Conservation (phyloP, 2,329 filamentous ascomycete species). For the Nothopassalora personata region DNA sequence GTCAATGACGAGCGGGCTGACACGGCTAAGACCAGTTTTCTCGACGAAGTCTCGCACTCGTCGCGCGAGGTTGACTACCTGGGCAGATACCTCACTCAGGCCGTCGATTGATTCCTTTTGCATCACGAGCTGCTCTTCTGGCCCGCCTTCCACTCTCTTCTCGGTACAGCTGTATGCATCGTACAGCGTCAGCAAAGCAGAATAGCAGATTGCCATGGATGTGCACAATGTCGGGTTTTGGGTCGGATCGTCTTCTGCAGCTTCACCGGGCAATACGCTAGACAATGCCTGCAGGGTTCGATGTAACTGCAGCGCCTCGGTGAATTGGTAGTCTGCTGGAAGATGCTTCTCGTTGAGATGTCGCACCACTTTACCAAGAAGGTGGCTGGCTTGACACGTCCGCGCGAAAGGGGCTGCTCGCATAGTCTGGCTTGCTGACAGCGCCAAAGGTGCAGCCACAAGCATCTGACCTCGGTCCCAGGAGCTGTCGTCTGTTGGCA, state of each 20-base stretch:
- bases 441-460: constrained; percentile 22
- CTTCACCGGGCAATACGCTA: constrained; percentile 27
- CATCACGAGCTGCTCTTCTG: constrained; percentile 33
- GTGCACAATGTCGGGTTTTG: constrained; percentile 22
- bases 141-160: constrained; percentile 21
- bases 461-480: constrained; percentile 36
- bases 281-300: constrained; percentile 30
- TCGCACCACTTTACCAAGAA: constrained; percentile 31
- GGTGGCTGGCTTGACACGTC: constrained; percentile 33
- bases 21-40: constrained; percentile 4
- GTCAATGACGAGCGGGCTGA: constrained; percentile 28
- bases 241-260: constrained; percentile 17
- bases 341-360: constrained; percentile 29
- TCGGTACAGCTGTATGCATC: constrained; percentile 33
- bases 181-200: constrained; percentile 30
- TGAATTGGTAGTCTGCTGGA: constrained; percentile 29
- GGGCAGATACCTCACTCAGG: constrained; percentile 14
- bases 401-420: constrained; percentile 31
- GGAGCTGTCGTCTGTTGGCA: constrained; percentile 37
- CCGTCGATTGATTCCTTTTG: constrained; percentile 32
- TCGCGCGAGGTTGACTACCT: constrained; percentile 18
- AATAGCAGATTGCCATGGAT: constrained; percentile 33
- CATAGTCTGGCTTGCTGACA: constrained; percentile 21
- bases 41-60: constrained; percentile 14
- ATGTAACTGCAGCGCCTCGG: constrained; percentile 33